Base-by-base conservation (phyloP, 2,329 filamentous ascomycete species). In the Trichoderma sp. region DNA sequence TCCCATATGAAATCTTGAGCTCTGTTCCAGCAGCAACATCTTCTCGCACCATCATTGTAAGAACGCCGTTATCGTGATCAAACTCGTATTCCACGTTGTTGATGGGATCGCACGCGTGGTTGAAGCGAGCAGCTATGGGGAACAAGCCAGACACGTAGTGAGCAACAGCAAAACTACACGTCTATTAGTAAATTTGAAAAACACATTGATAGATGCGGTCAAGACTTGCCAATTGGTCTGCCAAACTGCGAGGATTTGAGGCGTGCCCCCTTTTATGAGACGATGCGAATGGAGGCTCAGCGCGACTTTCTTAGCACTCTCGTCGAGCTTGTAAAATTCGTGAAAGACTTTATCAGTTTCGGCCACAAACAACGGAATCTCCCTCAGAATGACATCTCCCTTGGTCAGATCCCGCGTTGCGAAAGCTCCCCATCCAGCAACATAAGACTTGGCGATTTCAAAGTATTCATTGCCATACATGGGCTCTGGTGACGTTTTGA, bases 91-190 rank as follows among this genome's bases (percentile, higher is more conserved):
- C 74, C 30, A 88, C 76, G 57, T 84, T 87, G 68, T 82, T 77
- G 3, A 74, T 77, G 0, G 82, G 80, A 2, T 74, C 72, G 75
- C 88, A 90, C 0, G 87, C 84, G 75, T 90, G 88, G 76, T 90
- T 90, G 79, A 90, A 89, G 3, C 88, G 82, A 0, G 87, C 85
- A 0, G 84, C 86, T 6, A 87, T 79, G 1, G 85, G 81, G 71
- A 88, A 88, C 3, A 89, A 73, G 1, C 81, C 82, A 0, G 81
- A 83, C 7, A 77, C 74, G 3, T 74, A 73, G 0, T 71, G 69
- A 1, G 36, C 53, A 9, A 77, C 76, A 1, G 76, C 74, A 55
- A 82, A 80, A 66, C 81, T 81, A 59, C 36, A 13, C 5, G 1
- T 1, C 4, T 17, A 3, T 58, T 30, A 73, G 39, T 28, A 20